Percentiles rank a stretch among this genome's conserved stretches.
Evolutionary conservation across 78 protist species (phyloP).

Genomic region (Chrysochromulina tobinii): DNA sequence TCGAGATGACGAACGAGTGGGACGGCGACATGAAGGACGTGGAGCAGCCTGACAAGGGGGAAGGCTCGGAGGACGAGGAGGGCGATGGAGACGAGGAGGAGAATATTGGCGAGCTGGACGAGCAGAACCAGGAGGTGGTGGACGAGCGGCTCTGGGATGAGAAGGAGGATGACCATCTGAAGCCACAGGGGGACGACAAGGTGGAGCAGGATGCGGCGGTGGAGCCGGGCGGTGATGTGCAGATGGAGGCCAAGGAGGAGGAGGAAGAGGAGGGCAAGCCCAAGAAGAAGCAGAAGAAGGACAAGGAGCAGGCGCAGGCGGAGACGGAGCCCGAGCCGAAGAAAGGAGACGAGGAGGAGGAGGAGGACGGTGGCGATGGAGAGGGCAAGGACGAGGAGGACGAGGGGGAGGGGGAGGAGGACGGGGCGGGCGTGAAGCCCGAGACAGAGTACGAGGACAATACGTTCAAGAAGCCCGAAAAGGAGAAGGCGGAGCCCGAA

Average conservation of each 20-base stretch:
- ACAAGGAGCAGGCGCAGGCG: slow-evolving; percentile 10
- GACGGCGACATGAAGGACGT: slow-evolving; percentile 78
- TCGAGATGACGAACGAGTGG: slow-evolving; percentile 84
- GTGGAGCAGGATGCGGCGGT: slow-evolving; percentile 5
- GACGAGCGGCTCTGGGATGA: slow-evolving; percentile 86
- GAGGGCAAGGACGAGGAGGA: slow-evolving; percentile 62
- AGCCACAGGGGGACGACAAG: slow-evolving; percentile 12
- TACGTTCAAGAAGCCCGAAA: not conserved
- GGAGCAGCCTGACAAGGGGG: slow-evolving; percentile 73
- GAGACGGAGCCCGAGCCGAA: not conserved
- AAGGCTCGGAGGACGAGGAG: not conserved
- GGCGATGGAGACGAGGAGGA: slow-evolving; percentile 52
- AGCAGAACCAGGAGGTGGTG: slow-evolving; percentile 58
- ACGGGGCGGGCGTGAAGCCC: not conserved
- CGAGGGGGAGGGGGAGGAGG: slow-evolving; percentile 17
- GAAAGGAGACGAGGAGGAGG: slow-evolving; percentile 73
- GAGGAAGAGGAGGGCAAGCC: not conserved
- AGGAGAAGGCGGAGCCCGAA: slow-evolving; percentile 10
- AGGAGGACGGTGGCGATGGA: slow-evolving; percentile 64
- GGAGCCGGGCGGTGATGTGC: not conserved
- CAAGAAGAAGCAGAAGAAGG: not conserved
- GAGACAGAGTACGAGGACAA: slow-evolving; percentile 37
- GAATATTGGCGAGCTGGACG: slow-evolving; percentile 70
- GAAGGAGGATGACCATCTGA: slow-evolving; percentile 68
- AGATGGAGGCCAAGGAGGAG: not conserved